These are phyloP conservation scores for Zea mays DNA, from an alignment of 176 grass and related monocot genomes.

Conservation along the genomic window Zm-B73-REFERENCE-NAM-5.0 NC_050098.1:183844001-183844500, in stretches of 20 bases:
- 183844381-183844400: too few relatives aligned
- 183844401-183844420: not conserved
- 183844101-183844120: not conserved
- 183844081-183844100: not conserved
- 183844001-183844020: not conserved
- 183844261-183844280: too few relatives aligned
- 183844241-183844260: conserved; percentile 2
- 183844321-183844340: not conserved
- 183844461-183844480: too few relatives aligned
- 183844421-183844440: conserved; percentile 3
- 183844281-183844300: too few relatives aligned
- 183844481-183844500: too few relatives aligned
- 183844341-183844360: conserved; percentile 22
- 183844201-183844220: not conserved
- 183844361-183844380: not conserved
- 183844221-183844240: conserved; percentile 4
- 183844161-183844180: conserved; percentile 3
- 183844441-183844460: conserved; percentile 11
- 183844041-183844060: not conserved
- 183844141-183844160: not conserved
- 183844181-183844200: conserved; percentile 26
- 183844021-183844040: not conserved
- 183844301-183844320: not conserved
- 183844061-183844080: not conserved
- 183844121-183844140: not conserved